Conservation (phyloP, 768 basidiomycete species). For the Ramaria rubella region DNA sequence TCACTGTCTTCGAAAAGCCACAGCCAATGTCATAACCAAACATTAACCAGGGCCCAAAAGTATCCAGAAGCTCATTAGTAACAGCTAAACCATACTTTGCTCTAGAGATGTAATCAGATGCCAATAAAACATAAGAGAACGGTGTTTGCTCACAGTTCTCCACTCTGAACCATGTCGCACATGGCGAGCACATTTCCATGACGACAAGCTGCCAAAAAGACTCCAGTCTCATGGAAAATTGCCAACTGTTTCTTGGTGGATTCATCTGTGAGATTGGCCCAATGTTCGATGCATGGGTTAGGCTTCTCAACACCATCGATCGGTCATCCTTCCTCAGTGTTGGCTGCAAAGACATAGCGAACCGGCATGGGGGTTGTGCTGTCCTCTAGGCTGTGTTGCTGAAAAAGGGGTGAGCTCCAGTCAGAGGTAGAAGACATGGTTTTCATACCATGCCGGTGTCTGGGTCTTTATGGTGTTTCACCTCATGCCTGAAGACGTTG, state of each 20-base stretch:
- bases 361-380: slow-evolving; percentile 18
- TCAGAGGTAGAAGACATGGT: not conserved
- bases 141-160: slow-evolving; percentile 30
- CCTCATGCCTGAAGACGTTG: slow-evolving; percentile 27
- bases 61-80: slow-evolving; percentile 20
- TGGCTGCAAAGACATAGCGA: not conserved
- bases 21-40: slow-evolving; percentile 27
- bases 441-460: not conserved
- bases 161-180: slow-evolving; percentile 29
- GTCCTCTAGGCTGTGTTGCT: slow-evolving; percentile 15
- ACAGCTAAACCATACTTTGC: slow-evolving; percentile 25
- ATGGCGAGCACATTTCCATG: slow-evolving; percentile 28
- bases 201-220: slow-evolving; percentile 31
- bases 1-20: slow-evolving; percentile 15
- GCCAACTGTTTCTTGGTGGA: slow-evolving; percentile 16
- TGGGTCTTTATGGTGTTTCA: slow-evolving; percentile 9
- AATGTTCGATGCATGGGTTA: slow-evolving; percentile 24
- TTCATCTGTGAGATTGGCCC: slow-evolving; percentile 24
- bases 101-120: slow-evolving; percentile 10
- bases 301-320: slow-evolving; percentile 10
- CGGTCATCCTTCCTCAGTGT: slow-evolving; percentile 11
- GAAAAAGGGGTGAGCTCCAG: slow-evolving; percentile 10
- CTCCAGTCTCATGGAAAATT: slow-evolving; percentile 32
- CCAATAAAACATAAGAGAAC: not conserved
- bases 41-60: slow-evolving; percentile 12